Conservation (phyloP, 352 stramenopile genomes). For the Phytophthora boehmeriae region DNA sequence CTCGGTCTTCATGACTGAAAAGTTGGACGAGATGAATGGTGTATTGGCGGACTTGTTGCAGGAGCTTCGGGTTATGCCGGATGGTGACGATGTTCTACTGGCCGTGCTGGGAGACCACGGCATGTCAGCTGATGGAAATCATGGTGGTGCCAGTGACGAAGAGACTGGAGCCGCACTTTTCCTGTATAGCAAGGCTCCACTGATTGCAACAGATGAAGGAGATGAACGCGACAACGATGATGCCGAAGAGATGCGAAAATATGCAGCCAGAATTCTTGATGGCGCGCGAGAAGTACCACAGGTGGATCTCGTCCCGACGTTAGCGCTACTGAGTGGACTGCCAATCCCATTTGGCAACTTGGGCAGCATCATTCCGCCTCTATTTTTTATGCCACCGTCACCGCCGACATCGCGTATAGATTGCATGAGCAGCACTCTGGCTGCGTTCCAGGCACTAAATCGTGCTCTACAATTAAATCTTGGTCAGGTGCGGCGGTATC, state of each 20-base stretch:
- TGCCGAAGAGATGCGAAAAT: constrained; percentile 20
- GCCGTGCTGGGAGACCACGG: constrained; percentile 98
- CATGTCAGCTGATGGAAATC: constrained; percentile 98
- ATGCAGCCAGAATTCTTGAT: constrained; percentile 31
- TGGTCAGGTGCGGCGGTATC: constrained; percentile 82
- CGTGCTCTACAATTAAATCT: constrained; percentile 83
- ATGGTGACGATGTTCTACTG: constrained; percentile 84
- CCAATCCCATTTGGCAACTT: constrained; percentile 97
- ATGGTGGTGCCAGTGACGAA: constrained; percentile 96
- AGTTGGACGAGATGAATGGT: constrained; percentile 96
- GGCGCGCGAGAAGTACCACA: constrained; percentile 75
- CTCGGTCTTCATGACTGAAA: constrained; percentile 94
- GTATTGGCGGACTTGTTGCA: constrained; percentile 82
- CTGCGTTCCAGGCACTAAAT: constrained; percentile 57
- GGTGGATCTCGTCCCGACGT: constrained; percentile 97
- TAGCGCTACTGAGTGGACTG: constrained; percentile 93
- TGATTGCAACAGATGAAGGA: constrained; percentile 26
- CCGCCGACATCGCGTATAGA: neutral
- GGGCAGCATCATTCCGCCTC: constrained; percentile 91
- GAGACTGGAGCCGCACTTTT: constrained; percentile 97
- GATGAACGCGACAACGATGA: constrained; percentile 4
- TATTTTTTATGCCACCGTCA: constrained; percentile 70
- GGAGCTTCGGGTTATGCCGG: constrained; percentile 50
- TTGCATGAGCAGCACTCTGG: constrained; percentile 16
- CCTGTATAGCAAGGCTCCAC: constrained; percentile 76